Conservation (phyloP, 164 flowering plant species). For the Vitis amurensis region DNA sequence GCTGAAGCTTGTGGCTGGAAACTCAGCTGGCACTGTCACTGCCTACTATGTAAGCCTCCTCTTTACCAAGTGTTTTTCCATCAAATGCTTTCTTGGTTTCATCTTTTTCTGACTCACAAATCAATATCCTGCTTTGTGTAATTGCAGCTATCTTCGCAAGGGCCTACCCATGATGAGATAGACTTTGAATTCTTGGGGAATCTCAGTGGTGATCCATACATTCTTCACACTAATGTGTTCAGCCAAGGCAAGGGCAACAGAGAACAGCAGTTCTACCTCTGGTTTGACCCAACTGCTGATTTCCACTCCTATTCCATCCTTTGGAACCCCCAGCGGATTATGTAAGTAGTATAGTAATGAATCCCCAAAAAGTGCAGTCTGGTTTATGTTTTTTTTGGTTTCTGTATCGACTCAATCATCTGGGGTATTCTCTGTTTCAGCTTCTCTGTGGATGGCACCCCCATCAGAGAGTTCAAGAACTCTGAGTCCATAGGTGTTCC, state of each 20-base stretch:
- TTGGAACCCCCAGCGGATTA: conserved; percentile 29
- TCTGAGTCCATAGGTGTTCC: conserved; percentile 25
- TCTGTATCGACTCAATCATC: background rate
- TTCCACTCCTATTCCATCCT: conserved; percentile 45
- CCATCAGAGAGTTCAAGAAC: conserved; percentile 46
- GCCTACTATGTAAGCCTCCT: conserved; percentile 30
- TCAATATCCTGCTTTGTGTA: too few relatives aligned
- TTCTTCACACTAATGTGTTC: conserved; percentile 46
- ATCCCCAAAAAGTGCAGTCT: background rate
- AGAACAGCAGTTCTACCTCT: conserved; percentile 54
- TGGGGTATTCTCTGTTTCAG: conserved; percentile 10
- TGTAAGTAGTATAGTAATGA: conserved; percentile 12
- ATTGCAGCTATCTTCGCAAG: conserved; percentile 28
- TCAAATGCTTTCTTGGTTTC: too few relatives aligned
- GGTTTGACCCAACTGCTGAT: conserved; percentile 62
- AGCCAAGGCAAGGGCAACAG: conserved; percentile 48
- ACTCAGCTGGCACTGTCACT: conserved; percentile 46
- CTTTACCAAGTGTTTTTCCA: too few relatives aligned
- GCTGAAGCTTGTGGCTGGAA: conserved; percentile 40
- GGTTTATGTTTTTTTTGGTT: background rate
- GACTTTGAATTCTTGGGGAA: conserved; percentile 40
- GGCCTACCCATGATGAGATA: conserved; percentile 30
- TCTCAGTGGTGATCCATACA: conserved; percentile 49
- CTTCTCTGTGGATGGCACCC: conserved; percentile 35
- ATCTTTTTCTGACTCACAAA: too few relatives aligned